phyloP scores from a whole-genome alignment of 2,329 filamentous ascomycete genomes.

The Fusarium praegraminearum region DNA sequence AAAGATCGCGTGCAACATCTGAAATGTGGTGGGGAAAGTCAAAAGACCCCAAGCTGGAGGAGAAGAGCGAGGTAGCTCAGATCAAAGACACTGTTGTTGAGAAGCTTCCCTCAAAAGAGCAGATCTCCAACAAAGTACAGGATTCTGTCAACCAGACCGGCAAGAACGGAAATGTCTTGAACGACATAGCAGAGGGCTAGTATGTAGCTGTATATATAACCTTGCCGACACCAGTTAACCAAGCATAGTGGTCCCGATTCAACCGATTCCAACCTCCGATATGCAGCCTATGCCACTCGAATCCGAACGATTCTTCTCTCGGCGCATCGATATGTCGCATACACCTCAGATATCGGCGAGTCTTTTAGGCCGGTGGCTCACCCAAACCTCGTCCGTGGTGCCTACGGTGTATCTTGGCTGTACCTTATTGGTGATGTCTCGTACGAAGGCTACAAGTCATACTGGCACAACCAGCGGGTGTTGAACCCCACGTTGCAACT shows the following conservation, averaged over 20 bases:
- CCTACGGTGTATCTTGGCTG: conserved; percentile 92
- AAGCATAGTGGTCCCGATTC: conserved; percentile 69
- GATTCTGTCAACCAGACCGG: conserved; percentile 69
- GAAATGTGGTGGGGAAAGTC: conserved; percentile 61
- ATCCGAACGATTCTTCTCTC: conserved; percentile 88
- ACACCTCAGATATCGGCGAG: conserved; percentile 96
- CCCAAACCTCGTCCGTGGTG: conserved; percentile 80
- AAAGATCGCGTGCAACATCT: background rate
- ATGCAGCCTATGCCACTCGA: conserved; percentile 90
- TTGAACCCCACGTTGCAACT: conserved; percentile 75
- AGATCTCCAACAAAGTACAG: conserved; percentile 68
- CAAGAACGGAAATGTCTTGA: conserved; percentile 78
- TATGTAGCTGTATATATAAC: conserved; percentile 59
- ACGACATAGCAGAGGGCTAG: conserved; percentile 83
- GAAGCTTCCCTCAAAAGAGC: conserved; percentile 61
- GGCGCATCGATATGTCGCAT: conserved; percentile 95
- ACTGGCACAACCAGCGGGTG: conserved; percentile 83
- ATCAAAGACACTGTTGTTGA: conserved; percentile 56
- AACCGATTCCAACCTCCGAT: conserved; percentile 87
- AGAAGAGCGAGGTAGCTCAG: conserved; percentile 42
- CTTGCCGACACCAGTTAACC: conserved; percentile 26
- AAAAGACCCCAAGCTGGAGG: conserved; percentile 51
- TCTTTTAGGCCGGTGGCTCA: conserved; percentile 94
- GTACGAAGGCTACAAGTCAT: conserved; percentile 96
- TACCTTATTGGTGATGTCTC: conserved; percentile 92